phyloP scores from a whole-genome alignment of 148 eudicot species.

The Camellia japonica region DNA sequence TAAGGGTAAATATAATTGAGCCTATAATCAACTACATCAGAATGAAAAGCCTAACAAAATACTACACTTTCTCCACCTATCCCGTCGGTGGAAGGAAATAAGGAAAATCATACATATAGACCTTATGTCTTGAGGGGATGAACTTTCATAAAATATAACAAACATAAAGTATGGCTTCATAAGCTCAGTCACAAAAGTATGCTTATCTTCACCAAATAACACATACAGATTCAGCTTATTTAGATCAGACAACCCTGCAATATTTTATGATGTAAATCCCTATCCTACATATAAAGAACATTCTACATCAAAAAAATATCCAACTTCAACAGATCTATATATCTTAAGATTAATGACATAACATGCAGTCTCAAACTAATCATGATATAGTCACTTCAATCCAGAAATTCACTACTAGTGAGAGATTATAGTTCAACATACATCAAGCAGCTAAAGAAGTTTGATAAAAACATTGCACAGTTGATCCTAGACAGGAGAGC shows the following conservation, averaged over 20 bases:
- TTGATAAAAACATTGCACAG: constrained; percentile 25
- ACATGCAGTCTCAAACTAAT: constrained; percentile 8
- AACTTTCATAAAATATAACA: neutral
- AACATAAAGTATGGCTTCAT: neutral
- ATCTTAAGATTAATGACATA: neutral
- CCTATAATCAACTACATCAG: constrained; percentile 19
- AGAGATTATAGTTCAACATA: constrained; percentile 37
- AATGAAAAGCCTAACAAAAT: neutral
- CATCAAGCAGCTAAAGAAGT: constrained; percentile 36
- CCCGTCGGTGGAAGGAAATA: neutral
- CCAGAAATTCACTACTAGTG: constrained; percentile 24
- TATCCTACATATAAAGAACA: constrained; percentile 6
- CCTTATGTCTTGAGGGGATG: neutral
- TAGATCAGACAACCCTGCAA: constrained; percentile 12
- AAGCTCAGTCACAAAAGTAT: neutral
- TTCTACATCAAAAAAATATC: constrained; percentile 3
- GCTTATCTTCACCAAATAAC: constrained; percentile 8
- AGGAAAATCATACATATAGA: constrained; percentile 8
- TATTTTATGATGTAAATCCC: constrained; percentile 2
- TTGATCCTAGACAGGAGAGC: constrained; percentile 12
- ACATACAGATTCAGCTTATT: neutral
- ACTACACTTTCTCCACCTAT: neutral
- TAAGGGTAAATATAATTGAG: constrained; percentile 14
- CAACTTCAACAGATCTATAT: neutral
- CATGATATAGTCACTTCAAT: constrained; percentile 10